Percentiles rank a stretch among this genome's conserved stretches.
These are phyloP conservation scores for Euphorbia celastroides DNA, from an alignment of 441 rosid genomes.

Conservation along the genomic window DNA sequence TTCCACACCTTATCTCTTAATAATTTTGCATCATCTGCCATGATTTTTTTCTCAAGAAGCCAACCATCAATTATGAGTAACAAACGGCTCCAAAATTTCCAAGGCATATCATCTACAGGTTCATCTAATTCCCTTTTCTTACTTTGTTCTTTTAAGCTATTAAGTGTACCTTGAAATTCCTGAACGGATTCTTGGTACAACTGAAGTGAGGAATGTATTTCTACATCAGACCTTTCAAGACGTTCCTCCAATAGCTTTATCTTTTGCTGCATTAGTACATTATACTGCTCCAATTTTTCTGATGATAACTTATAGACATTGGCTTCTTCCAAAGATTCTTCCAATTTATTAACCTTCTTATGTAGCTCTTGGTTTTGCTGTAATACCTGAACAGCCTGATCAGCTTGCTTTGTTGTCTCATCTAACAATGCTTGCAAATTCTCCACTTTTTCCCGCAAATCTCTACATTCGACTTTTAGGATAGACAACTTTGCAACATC, in stretches of 20 bases:
- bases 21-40: conserved; percentile 48
- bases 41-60: conserved; percentile 84
- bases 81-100: conserved; percentile 87
- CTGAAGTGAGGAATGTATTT: conserved; percentile 63
- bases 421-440: conserved; percentile 57
- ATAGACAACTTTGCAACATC: conserved; percentile 58
- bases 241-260: conserved; percentile 76
- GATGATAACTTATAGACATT: conserved; percentile 64
- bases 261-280: conserved; percentile 82
- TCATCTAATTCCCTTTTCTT: conserved; percentile 50
- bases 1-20: conserved; percentile 86
- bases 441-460: conserved; percentile 68
- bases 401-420: conserved; percentile 80
- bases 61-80: conserved; percentile 89
- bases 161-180: conserved; percentile 82
- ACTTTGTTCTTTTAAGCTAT: conserved; percentile 76
- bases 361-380: conserved; percentile 84
- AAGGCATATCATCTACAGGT: conserved; percentile 78
- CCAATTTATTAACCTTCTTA: conserved; percentile 78
- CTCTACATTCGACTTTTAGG: conserved; percentile 67
- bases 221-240: conserved; percentile 82
- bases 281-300: conserved; percentile 67
- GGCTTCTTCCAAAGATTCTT: conserved; percentile 76
- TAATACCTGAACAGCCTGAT: conserved; percentile 67
- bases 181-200: conserved; percentile 79